Base-by-base conservation (phyloP, 2,329 filamentous ascomycete genomes). In the Diaporthe caulivora region DNA sequence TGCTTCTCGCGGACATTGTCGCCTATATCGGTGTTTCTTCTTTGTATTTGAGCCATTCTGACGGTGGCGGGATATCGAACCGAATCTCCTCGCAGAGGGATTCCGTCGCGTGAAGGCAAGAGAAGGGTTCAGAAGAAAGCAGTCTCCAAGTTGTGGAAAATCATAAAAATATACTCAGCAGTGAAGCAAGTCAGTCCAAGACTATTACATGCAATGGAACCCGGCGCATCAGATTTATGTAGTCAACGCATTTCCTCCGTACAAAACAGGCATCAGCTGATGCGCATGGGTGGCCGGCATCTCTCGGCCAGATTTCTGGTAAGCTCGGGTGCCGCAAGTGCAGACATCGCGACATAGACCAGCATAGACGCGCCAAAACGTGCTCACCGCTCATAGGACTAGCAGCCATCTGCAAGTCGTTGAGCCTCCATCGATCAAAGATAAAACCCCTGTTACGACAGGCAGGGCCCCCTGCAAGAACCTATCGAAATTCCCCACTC, bases 331-430 rank as follows among this genome's bases (percentile, higher is more conserved):
- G 64, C 62, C 44, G 62, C 62, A 62, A 42, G 31, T 53, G 47
- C 44, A 51, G 34, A 62, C 68, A 71, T 71, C 53, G 53, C 68
- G 53, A 62, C 68, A 60, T 62, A 53, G 47, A 53, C 55, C 42
- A 53, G 68, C 68, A 47, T 60, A 40, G 40, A 49, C 55, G 55
- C 40, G 37, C 64, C 44, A 54, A 70, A 71, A 70, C 70, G 70
- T 74, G 73, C 73, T 64, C 73, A 74, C 73, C 73, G 73, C 73
- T 74, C 70, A 74, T 74, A 74, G 73, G 73, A 53, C 34, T 53
- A 44, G 37, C 65, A 53, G 55, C 55, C 68, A 53, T 71, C 68
- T 53, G 68, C 68, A 71, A 53, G 68, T 60, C 44, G 51, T 69
- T 73, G 71, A 70, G 65, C 49, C 40, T 73, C 55, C 47, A 69